Evolutionary conservation across 1,284 basidiomycete genomes (phyloP).

Genomic region (Ustilago shanxiensis): DNA sequence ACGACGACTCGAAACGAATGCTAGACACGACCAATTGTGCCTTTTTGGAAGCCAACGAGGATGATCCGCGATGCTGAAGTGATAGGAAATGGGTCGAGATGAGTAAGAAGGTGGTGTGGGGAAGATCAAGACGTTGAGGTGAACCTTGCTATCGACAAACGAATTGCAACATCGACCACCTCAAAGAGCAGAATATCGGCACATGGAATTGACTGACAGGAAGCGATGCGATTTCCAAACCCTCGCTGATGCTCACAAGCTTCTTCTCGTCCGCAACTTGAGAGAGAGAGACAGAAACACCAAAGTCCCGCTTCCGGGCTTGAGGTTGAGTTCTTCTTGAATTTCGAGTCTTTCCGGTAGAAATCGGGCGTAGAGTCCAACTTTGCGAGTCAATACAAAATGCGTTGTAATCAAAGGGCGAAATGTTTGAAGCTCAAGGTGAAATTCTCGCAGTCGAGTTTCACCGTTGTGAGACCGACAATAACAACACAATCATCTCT

Average conservation of each 20-base stretch:
- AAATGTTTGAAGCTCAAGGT: background rate
- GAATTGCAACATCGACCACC: background rate
- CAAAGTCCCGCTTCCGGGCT: conserved; percentile 26
- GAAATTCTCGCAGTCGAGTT: background rate
- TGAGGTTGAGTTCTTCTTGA: conserved; percentile 24
- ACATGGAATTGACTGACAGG: conserved; percentile 22
- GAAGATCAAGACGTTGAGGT: conserved; percentile 1
- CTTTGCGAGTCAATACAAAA: conserved; percentile 14
- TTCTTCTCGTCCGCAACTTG: conserved; percentile 1
- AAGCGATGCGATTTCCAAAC: conserved; percentile 18
- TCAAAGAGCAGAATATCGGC: conserved; percentile 17
- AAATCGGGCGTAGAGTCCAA: conserved; percentile 1
- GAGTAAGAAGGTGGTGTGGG: conserved; percentile 13
- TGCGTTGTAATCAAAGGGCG: background rate
- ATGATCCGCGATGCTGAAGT: conserved; percentile 8
- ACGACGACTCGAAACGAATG: conserved; percentile 15
- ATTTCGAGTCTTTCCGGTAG: conserved; percentile 23
- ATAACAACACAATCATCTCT: background rate
- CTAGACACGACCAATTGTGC: conserved; percentile 21
- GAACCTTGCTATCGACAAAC: background rate
- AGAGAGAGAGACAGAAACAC: background rate
- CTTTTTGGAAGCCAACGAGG: conserved; percentile 15
- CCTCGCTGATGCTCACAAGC: conserved; percentile 1
- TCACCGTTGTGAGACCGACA: background rate
- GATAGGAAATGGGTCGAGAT: background rate